Base-by-base conservation (phyloP, 495 filamentous ascomycete genomes). In the Trichoderma virens region DNA sequence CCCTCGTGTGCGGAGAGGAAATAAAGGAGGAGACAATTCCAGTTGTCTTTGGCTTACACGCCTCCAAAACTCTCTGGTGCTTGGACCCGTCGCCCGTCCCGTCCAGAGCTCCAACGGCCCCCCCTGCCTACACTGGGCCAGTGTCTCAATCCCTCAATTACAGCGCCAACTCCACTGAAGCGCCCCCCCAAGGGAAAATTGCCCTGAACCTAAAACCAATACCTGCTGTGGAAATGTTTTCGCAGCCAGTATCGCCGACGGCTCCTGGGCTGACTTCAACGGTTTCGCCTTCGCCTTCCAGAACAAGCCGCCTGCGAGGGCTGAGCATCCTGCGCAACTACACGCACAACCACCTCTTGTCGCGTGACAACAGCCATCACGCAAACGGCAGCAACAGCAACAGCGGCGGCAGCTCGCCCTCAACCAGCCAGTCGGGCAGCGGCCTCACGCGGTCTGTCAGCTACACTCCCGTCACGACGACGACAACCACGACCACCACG, bases 251-350 rank as follows among this genome's bases (percentile, higher is more conserved):
- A 31, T 63, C 61, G 31, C 47, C 61, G 41, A 20, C 61, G 61
- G 35, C 61, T 20, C 61, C 39, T 23, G 61, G 61, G 16, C 41
- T 47, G 41, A 30, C 61, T 14, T 32, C 61, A 16, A 47, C 61
- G 39, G 41, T 28, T 28, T 18, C 38, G 25, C 32, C 51, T 25
- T 56, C 51, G 51, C 51, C 51, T 30, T 27, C 27, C 11, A 56
- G 51, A 56, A 56, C 77, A 13, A 67, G 63, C 56, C 63, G 89
- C 39, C 79, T 92, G 66, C 82, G 89, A 31, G 87, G 88, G 35
- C 78, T 95, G 63, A 89, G 83, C 66, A 89, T 90, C 75, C 80
- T 95, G 62, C 84, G 88, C 65, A 86, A 79, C 74, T 88, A 90
- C 75, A 88, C 87, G 3, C 85, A 87, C 68, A 85, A 79, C 68